These are phyloP conservation scores for Jamesozyma piceae DNA, from an alignment of 805 yeast genomes.

Conservation along the genomic window DNA sequence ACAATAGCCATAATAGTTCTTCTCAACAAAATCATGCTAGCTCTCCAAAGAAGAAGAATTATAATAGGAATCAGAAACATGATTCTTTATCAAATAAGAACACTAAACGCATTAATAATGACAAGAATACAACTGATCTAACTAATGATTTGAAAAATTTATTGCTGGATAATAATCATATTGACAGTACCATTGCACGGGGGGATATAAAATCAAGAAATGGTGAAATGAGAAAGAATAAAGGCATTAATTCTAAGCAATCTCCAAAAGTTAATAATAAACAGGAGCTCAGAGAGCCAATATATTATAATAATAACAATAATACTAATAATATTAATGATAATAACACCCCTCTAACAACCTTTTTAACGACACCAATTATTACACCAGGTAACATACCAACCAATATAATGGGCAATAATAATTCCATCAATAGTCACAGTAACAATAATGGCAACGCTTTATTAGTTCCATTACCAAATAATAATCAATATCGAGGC, in stretches of 20 bases:
- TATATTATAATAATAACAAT: neutral
- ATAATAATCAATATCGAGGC: constrained; percentile 1
- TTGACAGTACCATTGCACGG: neutral
- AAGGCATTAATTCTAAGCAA: neutral
- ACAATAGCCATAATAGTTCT: neutral
- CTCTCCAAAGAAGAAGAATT: neutral
- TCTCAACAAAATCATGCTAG: neutral
- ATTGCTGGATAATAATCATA: constrained; percentile 1
- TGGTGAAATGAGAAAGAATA: too few relatives aligned
- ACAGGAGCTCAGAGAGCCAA: too few relatives aligned
- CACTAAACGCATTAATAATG: neutral
- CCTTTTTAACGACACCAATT: constrained; percentile 11
- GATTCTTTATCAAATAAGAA: constrained; percentile 1
- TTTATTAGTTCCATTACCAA: neutral
- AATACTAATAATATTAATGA: neutral
- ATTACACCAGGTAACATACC: constrained; percentile 10
- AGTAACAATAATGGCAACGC: neutral
- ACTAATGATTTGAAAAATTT: constrained; percentile 6
- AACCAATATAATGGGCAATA: constrained; percentile 1
- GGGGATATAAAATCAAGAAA: neutral
- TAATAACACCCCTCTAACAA: constrained; percentile 7
- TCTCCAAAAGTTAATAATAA: neutral
- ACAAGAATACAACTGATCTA: neutral
- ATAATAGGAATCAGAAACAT: neutral
- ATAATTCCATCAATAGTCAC: neutral